These are phyloP conservation scores for Ogataea salicorniae DNA, from an alignment of 805 yeast genomes.

Conservation along the genomic window DNA sequence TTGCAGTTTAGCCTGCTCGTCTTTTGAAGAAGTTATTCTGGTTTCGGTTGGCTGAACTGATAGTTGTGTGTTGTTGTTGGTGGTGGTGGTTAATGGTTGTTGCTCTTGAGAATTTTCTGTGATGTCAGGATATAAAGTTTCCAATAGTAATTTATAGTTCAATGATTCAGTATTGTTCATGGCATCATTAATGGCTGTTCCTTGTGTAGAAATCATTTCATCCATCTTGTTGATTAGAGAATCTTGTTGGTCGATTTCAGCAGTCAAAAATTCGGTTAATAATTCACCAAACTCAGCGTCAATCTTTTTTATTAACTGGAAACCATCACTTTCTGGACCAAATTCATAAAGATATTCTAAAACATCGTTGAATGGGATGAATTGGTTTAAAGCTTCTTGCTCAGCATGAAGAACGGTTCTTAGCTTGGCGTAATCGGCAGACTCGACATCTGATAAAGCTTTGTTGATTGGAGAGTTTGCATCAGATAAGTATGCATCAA, in stretches of 20 bases:
- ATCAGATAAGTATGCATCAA: slow-evolving; percentile 16
- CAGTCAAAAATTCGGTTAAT: slow-evolving; percentile 4
- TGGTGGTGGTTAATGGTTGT: background rate
- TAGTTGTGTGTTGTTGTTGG: background rate
- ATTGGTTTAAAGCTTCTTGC: slow-evolving; percentile 15
- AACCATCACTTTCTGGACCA: slow-evolving; percentile 24
- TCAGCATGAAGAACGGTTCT: slow-evolving; percentile 15
- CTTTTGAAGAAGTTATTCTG: no score
- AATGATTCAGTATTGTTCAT: slow-evolving; percentile 20
- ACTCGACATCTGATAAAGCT: slow-evolving; percentile 21
- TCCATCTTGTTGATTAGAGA: slow-evolving; percentile 16
- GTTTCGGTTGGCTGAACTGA: background rate
- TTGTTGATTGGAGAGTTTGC: slow-evolving; percentile 13
- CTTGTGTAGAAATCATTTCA: slow-evolving; percentile 14
- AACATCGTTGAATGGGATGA: slow-evolving; percentile 20
- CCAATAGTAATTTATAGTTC: slow-evolving; percentile 16
- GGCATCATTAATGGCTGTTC: slow-evolving; percentile 19
- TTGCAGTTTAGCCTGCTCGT: background rate
- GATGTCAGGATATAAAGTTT: slow-evolving; percentile 6
- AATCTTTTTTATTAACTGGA: slow-evolving; percentile 16
- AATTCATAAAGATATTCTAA: slow-evolving; percentile 17
- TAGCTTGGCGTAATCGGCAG: slow-evolving; percentile 12
- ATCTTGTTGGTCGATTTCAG: slow-evolving; percentile 12
- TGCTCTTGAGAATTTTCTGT: background rate
- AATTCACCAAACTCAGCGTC: slow-evolving; percentile 20